Evolutionary conservation across 768 basidiomycete species (phyloP), one percentile per base, ranked within the genome.

Genomic region (Lepiota subincarnata): DNA sequence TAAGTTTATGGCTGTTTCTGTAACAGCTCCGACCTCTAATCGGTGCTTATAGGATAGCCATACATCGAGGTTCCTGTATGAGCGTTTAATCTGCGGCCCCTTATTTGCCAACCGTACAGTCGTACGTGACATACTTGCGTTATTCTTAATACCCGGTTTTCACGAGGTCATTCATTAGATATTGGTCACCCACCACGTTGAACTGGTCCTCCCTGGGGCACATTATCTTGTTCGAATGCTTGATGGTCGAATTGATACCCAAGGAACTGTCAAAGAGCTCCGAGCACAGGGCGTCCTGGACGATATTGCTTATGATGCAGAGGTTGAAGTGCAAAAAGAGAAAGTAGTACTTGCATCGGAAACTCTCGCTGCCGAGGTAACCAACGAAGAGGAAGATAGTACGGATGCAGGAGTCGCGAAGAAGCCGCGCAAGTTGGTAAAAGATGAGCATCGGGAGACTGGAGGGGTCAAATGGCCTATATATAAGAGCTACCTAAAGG

Each of bases 381-480:
- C 34, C 34, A 42, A 34, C 20, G 34, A 39, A 11, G 42, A 53
- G 22, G 48, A 42, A 22, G 68, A 62, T 24, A 66, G 62, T 39
- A 59, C 59, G 10, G 65, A 58, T 18, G 62, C 58, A 4, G 65
- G 53, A 19, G 67, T 63, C 19, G 60, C 58, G 10, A 91, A 84
- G 69, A 87, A 83, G 57, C 85, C 88, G 0, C 70, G 84, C 24
- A 87, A 89, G 60, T 68, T 92, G 10, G 67, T 92, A 53, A 84
- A 91, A 63, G 91, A 92, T 44, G 91, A 94, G 63, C 85, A 90
- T 55, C 67, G 91, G 40, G 88, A 89, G 57, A 77, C 77, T 1
- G 93, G 92, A 0, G 83, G 85, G 35, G 92, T 95, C 26, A 90
- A 89, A 62, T 92, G 89, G 87, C 68, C 70, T 1, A 75, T 85